These are phyloP conservation scores for Fusarium udum DNA, from an alignment of 2,329 filamentous ascomycete species.

Conservation along the genomic window DNA sequence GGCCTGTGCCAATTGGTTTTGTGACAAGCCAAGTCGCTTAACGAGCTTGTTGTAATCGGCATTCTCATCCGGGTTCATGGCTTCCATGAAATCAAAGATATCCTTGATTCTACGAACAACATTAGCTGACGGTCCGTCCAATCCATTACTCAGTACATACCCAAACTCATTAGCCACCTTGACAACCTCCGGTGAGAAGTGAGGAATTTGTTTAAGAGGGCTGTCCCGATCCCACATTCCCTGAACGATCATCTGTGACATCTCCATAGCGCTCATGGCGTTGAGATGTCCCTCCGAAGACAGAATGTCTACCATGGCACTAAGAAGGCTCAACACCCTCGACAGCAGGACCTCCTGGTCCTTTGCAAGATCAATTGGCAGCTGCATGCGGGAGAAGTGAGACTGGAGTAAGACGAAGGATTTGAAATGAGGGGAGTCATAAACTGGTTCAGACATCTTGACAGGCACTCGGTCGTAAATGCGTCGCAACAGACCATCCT, in stretches of 20 bases:
- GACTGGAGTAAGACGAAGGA: conserved; percentile 96
- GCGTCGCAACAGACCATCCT: conserved; percentile 85
- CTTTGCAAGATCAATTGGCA: conserved; percentile 94
- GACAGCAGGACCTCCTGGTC: conserved; percentile 90
- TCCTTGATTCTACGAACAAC: conserved; percentile 76
- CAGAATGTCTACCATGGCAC: conserved; percentile 92
- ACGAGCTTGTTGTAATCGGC: conserved; percentile 80
- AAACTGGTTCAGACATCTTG: conserved; percentile 88
- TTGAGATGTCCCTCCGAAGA: conserved; percentile 97
- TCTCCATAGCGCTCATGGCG: conserved; percentile 98
- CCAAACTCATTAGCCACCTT: conserved; percentile 82
- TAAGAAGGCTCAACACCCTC: conserved; percentile 87
- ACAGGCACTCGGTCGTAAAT: conserved; percentile 96
- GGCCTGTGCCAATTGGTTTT: conserved; percentile 86
- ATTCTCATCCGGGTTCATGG: conserved; percentile 96
- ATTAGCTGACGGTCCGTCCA: conserved; percentile 44
- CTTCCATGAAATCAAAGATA: conserved; percentile 97
- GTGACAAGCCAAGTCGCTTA: conserved; percentile 79
- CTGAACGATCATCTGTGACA: conserved; percentile 99
- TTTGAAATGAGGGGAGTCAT: conserved; percentile 97
- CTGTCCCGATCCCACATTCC: conserved; percentile 99
- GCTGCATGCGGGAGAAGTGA: conserved; percentile 96
- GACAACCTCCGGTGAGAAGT: conserved; percentile 86
- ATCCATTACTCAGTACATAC: conserved; percentile 56
- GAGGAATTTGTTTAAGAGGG: conserved; percentile 95